phyloP scores from a whole-genome alignment of 108 stramenopile genomes.

The Chaetoceros tenuissimus region DNA sequence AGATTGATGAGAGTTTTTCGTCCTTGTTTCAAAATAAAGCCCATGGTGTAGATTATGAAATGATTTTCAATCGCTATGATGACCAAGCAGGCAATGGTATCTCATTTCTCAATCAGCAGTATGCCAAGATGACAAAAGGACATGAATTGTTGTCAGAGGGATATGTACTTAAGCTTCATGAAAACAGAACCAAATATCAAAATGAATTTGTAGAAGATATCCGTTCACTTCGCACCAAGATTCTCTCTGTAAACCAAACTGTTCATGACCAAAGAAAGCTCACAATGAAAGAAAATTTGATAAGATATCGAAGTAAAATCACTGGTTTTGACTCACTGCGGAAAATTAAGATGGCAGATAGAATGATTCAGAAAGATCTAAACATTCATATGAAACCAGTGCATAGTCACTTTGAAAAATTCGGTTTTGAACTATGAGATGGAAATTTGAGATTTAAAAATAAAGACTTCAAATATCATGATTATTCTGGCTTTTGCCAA shows the following conservation, averaged over 20 bases:
- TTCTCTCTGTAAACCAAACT: constrained; percentile 30
- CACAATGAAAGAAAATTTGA: constrained; percentile 32
- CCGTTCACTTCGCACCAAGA: constrained; percentile 17
- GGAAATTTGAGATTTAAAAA: too few species aligned
- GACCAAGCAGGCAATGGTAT: constrained; percentile 9
- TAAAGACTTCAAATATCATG: too few species aligned
- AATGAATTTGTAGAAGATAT: constrained; percentile 21
- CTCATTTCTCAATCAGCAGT: constrained; percentile 33
- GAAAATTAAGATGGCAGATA: constrained; percentile 24
- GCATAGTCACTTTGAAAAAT: neutral
- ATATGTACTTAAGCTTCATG: constrained; percentile 30
- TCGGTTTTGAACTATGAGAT: too few species aligned
- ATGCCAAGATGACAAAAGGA: constrained; percentile 30
- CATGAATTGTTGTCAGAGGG: constrained; percentile 23
- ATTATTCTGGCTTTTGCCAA: constrained; percentile 59
- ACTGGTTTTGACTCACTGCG: constrained; percentile 17
- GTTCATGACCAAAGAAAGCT: constrained; percentile 33
- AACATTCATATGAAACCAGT: constrained; percentile 25
- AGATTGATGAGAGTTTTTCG: constrained; percentile 32
- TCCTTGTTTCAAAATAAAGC: constrained; percentile 28
- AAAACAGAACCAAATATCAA: constrained; percentile 18
- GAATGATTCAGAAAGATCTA: constrained; percentile 21
- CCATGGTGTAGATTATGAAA: constrained; percentile 25
- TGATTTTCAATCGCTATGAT: constrained; percentile 28
- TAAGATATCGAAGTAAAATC: constrained; percentile 16